Evolutionary conservation across 345 rosid genomes (phyloP).

Genomic region (Ailanthus altissimus): DNA sequence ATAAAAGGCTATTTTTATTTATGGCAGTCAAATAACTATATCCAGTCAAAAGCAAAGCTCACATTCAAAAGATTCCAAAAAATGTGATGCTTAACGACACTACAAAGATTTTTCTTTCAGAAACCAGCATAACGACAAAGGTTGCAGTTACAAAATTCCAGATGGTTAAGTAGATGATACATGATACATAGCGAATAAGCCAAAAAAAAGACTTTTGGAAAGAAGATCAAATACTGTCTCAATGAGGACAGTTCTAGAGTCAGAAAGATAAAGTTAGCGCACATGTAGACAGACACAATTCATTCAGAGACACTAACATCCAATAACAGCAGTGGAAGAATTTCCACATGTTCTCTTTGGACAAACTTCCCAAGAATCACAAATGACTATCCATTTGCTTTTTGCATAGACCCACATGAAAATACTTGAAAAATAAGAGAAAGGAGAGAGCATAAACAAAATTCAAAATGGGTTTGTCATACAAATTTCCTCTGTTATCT

Average conservation of each 20-base stretch:
- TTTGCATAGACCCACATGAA: not conserved
- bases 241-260: not conserved
- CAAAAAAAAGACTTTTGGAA: not conserved
- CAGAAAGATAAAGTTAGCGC: not conserved
- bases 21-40: not conserved
- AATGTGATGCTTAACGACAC: not conserved
- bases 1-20: not conserved
- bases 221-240: not conserved
- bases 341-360: not conserved
- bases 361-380: not conserved
- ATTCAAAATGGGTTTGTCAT: not conserved
- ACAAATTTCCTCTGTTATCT: not conserved
- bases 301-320: not conserved
- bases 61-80: not conserved
- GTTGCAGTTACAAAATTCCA: not conserved
- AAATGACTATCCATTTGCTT: constrained; percentile 4
- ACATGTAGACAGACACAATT: not conserved
- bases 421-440: not conserved
- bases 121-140: not conserved
- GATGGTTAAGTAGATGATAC: not conserved
- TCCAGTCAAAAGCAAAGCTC: not conserved
- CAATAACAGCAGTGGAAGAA: constrained; percentile 4
- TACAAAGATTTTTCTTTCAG: not conserved
- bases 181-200: not conserved
- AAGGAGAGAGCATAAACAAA: not conserved